Conservation (phyloP, 352 stramenopile genomes). For the Pythium vanterpoolii region DNA sequence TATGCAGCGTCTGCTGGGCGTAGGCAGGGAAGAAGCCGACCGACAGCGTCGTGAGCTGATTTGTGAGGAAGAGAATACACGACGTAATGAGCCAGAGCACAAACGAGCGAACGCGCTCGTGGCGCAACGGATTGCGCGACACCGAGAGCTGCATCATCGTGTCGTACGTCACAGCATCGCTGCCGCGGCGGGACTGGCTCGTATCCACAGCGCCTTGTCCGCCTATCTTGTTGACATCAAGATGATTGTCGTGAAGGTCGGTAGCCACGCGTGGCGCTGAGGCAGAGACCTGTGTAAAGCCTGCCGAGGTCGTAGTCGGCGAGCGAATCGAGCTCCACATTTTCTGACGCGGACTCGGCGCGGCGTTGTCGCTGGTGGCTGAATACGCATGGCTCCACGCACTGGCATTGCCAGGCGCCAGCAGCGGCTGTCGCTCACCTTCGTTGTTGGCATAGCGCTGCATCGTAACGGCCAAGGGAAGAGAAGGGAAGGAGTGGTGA, state of each 20-base stretch:
- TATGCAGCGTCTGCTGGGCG: slow-evolving; percentile 38
- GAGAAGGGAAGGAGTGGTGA: no score
- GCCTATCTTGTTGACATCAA: no score
- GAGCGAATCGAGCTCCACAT: slow-evolving; percentile 16
- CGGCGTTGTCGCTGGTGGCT: not conserved
- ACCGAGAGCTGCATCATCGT: slow-evolving; percentile 59
- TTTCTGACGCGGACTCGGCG: slow-evolving; percentile 14
- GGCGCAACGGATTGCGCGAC: slow-evolving; percentile 49
- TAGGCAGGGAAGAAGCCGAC: slow-evolving; percentile 76
- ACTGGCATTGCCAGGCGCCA: slow-evolving; percentile 3
- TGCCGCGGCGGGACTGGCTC: slow-evolving; percentile 25
- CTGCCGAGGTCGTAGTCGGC: not conserved
- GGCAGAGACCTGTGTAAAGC: slow-evolving; percentile 3
- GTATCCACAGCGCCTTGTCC: not conserved
- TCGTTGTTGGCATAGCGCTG: slow-evolving; percentile 2
- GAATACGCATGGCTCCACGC: slow-evolving; percentile 12
- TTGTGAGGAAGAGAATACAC: slow-evolving; percentile 60
- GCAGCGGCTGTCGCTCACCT: slow-evolving; percentile 19
- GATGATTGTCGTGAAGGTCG: not conserved
- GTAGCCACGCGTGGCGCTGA: not conserved
- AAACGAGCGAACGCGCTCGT: slow-evolving; percentile 36
- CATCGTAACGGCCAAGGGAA: no score
- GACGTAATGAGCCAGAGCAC: slow-evolving; percentile 50
- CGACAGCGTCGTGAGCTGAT: slow-evolving; percentile 69
- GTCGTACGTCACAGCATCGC: slow-evolving; percentile 43